Base-by-base conservation (phyloP, 1,139 yeast species). In the Arxiozyma slooffiae region DNA sequence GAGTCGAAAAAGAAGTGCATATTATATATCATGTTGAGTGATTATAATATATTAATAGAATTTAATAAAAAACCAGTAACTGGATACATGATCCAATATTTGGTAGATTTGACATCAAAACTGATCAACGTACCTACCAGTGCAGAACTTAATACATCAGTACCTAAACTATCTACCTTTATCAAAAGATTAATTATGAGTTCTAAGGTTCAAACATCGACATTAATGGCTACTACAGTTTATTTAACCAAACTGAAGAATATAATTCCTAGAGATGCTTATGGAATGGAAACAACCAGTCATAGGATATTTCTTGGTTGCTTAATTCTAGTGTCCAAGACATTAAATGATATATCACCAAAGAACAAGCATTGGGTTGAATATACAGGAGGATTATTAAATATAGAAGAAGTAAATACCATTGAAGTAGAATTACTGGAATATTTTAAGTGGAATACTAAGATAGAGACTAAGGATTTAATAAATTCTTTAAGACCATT, bases 291-390 rank as follows among this genome's bases (percentile, higher is more conserved):
- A 58, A 87, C 97, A 52, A 89, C 97, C 6, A 80, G 95, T 64
- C 97, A 92, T 71, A 77, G 97, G 55, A 86, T 92, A 53, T 90
- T 92, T 59, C 73, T 92, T 51, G 95, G 96, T 0, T 80, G 96
- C 44, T 75, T 92, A 55, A 86, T 92, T 49, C 73, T 92, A 54
- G 85, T 95, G 40, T 96, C 97, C 23, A 92, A 92, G 71, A 82
- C 82, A 56, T 77, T 90, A 57, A 92, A 92, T 68, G 98, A 92
- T 71, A 83, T 95, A 3, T 82, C 94, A 18, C 98, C 97, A 48
- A 78, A 90, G 67, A 92, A 92, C 71, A 89, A 85, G 70, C 96
- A 90, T 72, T 92, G 98, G 98, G 84, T 95, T 17, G 77, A 79
- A 54, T 90, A 89, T 72, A 88, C 97, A 16, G 81, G 83, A 66